phyloP scores from a whole-genome alignment of 768 basidiomycete genomes.

The Pleurotus pulmonarius region DNA sequence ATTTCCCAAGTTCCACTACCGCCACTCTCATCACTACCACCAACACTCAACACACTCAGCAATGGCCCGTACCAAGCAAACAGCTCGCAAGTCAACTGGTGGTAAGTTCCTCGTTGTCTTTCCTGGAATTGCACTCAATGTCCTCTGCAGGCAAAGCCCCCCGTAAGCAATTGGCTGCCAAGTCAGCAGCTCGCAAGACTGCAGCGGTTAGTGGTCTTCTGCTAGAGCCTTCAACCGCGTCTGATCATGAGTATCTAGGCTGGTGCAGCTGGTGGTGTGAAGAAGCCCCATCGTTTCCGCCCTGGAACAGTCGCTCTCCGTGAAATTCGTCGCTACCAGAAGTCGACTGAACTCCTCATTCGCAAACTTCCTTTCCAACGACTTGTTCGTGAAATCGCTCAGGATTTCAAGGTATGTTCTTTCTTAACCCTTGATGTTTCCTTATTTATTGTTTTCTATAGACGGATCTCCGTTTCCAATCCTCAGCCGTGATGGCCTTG shows the following conservation, averaged over 20 bases:
- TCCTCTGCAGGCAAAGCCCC: slow-evolving; percentile 48
- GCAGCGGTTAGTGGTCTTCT: slow-evolving; percentile 31
- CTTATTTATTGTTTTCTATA: slow-evolving; percentile 18
- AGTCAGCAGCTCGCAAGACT: slow-evolving; percentile 63
- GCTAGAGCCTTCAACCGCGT: neutral
- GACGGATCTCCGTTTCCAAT: slow-evolving; percentile 88
- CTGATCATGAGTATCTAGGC: slow-evolving; percentile 22
- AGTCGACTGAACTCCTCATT: slow-evolving; percentile 83
- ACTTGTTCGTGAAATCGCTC: slow-evolving; percentile 85
- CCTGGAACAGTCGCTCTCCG: slow-evolving; percentile 86
- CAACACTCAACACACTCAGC: slow-evolving; percentile 4
- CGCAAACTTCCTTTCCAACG: slow-evolving; percentile 90
- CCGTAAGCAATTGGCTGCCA: slow-evolving; percentile 69
- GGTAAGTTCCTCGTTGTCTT: slow-evolving; percentile 27
- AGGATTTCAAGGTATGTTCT: slow-evolving; percentile 77
- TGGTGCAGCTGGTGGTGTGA: slow-evolving; percentile 75
- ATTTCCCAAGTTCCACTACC: slow-evolving; percentile 3
- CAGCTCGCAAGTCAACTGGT: slow-evolving; percentile 58
- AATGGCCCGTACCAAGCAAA: slow-evolving; percentile 60
- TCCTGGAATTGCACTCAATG: neutral
- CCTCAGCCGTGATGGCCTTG: slow-evolving; percentile 82
- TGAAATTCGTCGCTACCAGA: slow-evolving; percentile 87
- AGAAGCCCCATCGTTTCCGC: slow-evolving; percentile 88
- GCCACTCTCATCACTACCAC: slow-evolving; percentile 11
- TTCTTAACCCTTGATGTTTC: slow-evolving; percentile 5